Evolutionary conservation across 2,329 filamentous ascomycete genomes (phyloP), one percentile per base, ranked within the genome.

Genomic region (Colletotrichum melonis): DNA sequence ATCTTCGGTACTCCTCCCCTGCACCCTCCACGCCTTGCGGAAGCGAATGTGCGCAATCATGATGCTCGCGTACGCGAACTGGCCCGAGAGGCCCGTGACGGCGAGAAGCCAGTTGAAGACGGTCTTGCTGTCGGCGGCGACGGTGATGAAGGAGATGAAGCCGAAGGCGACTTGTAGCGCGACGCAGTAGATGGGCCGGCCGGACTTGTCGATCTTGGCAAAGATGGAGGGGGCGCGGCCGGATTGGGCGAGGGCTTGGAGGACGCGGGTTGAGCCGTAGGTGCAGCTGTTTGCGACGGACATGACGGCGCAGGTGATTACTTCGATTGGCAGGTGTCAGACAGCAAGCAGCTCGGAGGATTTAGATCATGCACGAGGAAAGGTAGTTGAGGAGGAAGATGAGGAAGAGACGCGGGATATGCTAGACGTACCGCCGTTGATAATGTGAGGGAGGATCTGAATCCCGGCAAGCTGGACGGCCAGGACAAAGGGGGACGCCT

Each of bases 1-100:
- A 76, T 87, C 82, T 35, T 84, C 83, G 22, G 85, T 79, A 46
- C 80, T 81, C 75, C 89, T 88, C 66, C 91, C 91, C 76, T 92
- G 89, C n/a, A 84, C 80, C 74, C 86, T 85, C 91, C 91, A 92
- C 14, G 86, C 90, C 57, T 86, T 81, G 69, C 91, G 88, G 87
- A 93, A 92, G 57, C 90, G 89, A 78, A 92, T 92, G 79, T 92
- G 90, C 0, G 90, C 86, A 3, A 90, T 81, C 80, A 90, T 92
- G 79, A 92, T 91, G 72, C 87, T 92, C 46, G 89, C 91, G 93
- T 93, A 95, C 28, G 93, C 93, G 82, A 95, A 94, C 80, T 95
- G 90, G 74, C 90, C 92, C 2, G 91, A 90, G 9, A 95, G 89
- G 63, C 92, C 93, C 0, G 92, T 94, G 22, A 95, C 88, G 0